Evolutionary conservation across 805 yeast species (phyloP).

Genomic region (Hanseniaspora occidentalis): DNA sequence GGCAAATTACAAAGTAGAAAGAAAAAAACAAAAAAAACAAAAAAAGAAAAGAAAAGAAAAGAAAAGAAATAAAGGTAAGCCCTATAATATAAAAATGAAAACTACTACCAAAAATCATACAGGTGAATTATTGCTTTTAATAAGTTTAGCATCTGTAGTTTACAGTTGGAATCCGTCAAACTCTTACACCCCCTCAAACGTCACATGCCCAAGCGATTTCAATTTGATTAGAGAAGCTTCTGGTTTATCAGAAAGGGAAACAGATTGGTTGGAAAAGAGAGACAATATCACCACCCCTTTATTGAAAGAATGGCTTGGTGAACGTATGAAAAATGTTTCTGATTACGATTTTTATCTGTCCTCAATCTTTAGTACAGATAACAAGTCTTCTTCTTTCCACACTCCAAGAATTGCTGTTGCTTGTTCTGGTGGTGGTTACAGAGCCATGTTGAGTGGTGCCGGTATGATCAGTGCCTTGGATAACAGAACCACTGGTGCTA

Average conservation of each 20-base stretch:
- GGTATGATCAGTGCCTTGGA: conserved; percentile 74
- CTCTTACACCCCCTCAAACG: conserved; percentile 49
- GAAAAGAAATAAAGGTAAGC: neutral
- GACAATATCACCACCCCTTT: conserved; percentile 33
- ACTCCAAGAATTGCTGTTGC: conserved; percentile 38
- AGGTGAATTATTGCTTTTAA: neutral
- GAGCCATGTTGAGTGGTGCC: conserved; percentile 81
- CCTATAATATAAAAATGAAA: neutral
- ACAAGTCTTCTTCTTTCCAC: conserved; percentile 21
- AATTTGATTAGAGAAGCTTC: conserved; percentile 36
- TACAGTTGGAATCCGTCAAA: conserved; percentile 42
- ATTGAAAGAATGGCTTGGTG: conserved; percentile 33
- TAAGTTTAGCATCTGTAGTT: neutral
- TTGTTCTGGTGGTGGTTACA: conserved; percentile 76
- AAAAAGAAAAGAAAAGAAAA: neutral
- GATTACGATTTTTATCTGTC: conserved; percentile 7
- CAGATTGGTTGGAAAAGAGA: conserved; percentile 39
- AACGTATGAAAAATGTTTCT: conserved; percentile 23
- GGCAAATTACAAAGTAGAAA: too few relatives aligned
- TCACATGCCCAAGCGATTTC: conserved; percentile 38
- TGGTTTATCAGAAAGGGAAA: conserved; percentile 33
- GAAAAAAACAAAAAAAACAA: too few relatives aligned
- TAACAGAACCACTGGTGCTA: conserved; percentile 47
- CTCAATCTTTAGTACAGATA: conserved; percentile 1
- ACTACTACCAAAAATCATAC: too few relatives aligned